Conservation (phyloP, 768 basidiomycete species). For the Termitomyces sp. region DNA sequence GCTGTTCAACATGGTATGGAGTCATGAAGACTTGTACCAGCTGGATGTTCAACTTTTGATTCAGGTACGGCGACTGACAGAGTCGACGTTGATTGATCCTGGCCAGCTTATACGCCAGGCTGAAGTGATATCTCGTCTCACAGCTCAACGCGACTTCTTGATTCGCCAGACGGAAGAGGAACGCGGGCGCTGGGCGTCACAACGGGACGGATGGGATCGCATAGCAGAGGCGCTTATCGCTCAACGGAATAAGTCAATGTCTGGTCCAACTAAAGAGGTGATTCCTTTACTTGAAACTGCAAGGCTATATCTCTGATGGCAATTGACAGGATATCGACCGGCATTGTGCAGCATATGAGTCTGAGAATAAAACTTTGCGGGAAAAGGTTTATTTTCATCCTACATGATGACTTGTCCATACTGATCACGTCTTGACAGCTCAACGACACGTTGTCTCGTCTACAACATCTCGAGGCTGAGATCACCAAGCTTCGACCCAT, state of each 20-base stretch:
- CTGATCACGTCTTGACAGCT: slow-evolving; percentile 38
- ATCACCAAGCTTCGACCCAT: slow-evolving; percentile 63
- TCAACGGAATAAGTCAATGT: slow-evolving; percentile 38
- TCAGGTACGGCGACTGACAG: slow-evolving; percentile 48
- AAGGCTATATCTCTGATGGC: slow-evolving; percentile 5
- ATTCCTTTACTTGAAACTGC: not conserved
- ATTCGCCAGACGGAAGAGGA: slow-evolving; percentile 52
- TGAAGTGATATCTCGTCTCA: slow-evolving; percentile 52
- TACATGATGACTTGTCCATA: not conserved
- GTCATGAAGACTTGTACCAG: not conserved
- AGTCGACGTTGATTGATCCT: slow-evolving; percentile 31
- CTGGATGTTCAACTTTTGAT: not conserved
- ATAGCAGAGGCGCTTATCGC: slow-evolving; percentile 64
- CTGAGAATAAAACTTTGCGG: slow-evolving; percentile 59
- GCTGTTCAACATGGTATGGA: slow-evolving; percentile 52
- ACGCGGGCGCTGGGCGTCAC: slow-evolving; percentile 56
- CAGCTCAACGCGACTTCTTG: slow-evolving; percentile 56
- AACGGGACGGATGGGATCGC: slow-evolving; percentile 62
- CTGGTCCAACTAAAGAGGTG: slow-evolving; percentile 16
- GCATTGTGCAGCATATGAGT: slow-evolving; percentile 43
- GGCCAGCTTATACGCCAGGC: slow-evolving; percentile 57
- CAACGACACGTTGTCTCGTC: slow-evolving; percentile 50
- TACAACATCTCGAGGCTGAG: slow-evolving; percentile 59
- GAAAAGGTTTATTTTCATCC: slow-evolving; percentile 45
- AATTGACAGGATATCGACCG: slow-evolving; percentile 51